Conservation (phyloP, 441 rosid genomes). For the Breynia disticha region DNA sequence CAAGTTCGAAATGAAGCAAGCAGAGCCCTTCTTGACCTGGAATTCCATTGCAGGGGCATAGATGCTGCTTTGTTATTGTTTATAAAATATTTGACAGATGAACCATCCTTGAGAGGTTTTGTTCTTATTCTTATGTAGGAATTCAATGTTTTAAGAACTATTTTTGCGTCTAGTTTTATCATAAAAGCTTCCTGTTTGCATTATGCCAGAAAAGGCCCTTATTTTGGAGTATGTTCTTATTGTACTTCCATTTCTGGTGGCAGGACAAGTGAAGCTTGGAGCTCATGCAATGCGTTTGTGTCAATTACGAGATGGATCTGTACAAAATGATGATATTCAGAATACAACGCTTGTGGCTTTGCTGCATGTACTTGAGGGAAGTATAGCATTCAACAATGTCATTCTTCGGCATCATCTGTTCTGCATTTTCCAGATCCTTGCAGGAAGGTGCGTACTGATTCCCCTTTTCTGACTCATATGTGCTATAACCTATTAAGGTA, state of each 20-base stretch:
- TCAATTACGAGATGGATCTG: conserved; percentile 46
- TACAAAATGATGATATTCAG: conserved; percentile 39
- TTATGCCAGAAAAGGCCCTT: not conserved
- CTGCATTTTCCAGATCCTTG: conserved; percentile 70
- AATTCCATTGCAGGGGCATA: conserved; percentile 76
- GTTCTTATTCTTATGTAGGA: conserved; percentile 9
- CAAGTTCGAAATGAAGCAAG: conserved; percentile 83
- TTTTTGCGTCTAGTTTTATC: not conserved
- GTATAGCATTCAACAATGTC: conserved; percentile 58
- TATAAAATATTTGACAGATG: conserved; percentile 61
- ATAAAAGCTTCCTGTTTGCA: conserved; percentile 2
- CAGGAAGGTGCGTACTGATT: conserved; percentile 52
- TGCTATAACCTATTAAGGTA: conserved; percentile 1
- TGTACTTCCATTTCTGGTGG: conserved; percentile 17
- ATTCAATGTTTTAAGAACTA: too few relatives aligned
- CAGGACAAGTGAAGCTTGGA: conserved; percentile 85
- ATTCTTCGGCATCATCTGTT: conserved; percentile 78
- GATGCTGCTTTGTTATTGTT: conserved; percentile 66
- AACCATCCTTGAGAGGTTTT: conserved; percentile 80
- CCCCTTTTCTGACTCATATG: not conserved
- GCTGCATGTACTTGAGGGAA: conserved; percentile 74
- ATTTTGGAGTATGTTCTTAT: not conserved
- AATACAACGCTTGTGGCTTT: conserved; percentile 47
- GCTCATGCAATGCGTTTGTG: conserved; percentile 76
- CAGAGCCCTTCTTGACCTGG: conserved; percentile 87